Percentiles rank a stretch among this genome's conserved stretches.
phyloP scores from a whole-genome alignment of 2,329 filamentous ascomycete genomes.

The Penicillium corylophilum region DNA sequence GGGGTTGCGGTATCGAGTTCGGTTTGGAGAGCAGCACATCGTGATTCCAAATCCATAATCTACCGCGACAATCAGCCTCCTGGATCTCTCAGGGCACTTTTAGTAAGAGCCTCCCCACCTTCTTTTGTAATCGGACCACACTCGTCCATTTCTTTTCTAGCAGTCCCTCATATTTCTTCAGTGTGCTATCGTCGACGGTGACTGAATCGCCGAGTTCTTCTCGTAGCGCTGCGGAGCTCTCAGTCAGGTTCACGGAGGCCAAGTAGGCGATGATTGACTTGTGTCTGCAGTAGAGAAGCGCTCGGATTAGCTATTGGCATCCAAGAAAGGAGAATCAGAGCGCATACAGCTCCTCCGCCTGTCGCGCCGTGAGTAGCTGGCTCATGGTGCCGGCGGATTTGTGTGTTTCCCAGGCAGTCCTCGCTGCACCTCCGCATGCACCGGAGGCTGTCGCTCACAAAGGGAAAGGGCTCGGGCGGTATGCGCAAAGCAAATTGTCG shows the following conservation, averaged over 20 bases:
- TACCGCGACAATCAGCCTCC: conserved; percentile 39
- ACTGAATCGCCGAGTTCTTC: conserved; percentile 70
- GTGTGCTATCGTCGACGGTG: conserved; percentile 73
- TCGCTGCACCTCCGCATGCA: conserved; percentile 20
- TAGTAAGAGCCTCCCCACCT: conserved; percentile 56
- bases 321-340: not conserved
- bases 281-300: conserved; percentile 59
- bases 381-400: conserved; percentile 56
- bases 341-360: conserved; percentile 85
- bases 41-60: conserved; percentile 91
- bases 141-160: conserved; percentile 99
- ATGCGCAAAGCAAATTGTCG: conserved; percentile 2
- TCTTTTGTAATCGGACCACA: conserved; percentile 91
- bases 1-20: conserved; percentile 84
- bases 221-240: conserved; percentile 69
- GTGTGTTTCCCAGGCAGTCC: conserved; percentile 17
- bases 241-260: conserved; percentile 67
- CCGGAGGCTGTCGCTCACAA: conserved; percentile 11
- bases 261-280: conserved; percentile 93
- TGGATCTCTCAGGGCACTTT: not conserved
- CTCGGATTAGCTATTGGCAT: conserved; percentile 8
- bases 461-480: not conserved
- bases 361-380: conserved; percentile 71
- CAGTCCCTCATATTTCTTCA: conserved; percentile 91
- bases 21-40: conserved; percentile 69